Evolutionary conservation across 768 basidiomycete genomes (phyloP), one percentile per base, ranked within the genome.

Genomic region (Leccinum ochraceum): DNA sequence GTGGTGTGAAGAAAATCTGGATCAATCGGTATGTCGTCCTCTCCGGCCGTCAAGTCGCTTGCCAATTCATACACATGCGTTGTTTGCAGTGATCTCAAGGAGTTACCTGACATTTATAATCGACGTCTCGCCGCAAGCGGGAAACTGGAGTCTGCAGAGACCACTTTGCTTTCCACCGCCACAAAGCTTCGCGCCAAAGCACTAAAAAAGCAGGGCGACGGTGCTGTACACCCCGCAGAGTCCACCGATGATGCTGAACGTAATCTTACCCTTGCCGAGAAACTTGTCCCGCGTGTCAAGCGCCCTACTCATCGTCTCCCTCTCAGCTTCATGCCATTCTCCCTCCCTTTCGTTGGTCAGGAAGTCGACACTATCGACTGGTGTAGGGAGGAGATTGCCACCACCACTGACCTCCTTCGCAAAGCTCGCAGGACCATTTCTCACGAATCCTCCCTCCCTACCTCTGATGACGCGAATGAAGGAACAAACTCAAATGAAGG

Each of bases 361-460:
- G 90, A 96, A 73, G 95, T 98, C 16, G 97, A 98, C 76, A 85
- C 90, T 3, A 94, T 98, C 69, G 88, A 94, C 2, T 97, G 95
- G 94, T 86, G 87, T 20, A 80, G 91, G 32, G 77, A 81, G 20
- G 90, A 95, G 75, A 92, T 97, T 58, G 74, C 76, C 2, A 68
- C 77, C 1, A 85, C 86, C 58, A 84, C 80, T 17, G 69, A 69
- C 20, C 66, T 84, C 3, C 76, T 93, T 50, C 81, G 84, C 3
- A 78, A 80, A 60, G 85, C 79, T 24, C 78, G 85, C 14, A 69
- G 69, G 36, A 66, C 61, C 24, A 54, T 70, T 16, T 56, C 64
- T 37, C 54, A 63, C 1, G 58, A 76, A 58, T 56, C 69, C 6
- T 28, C 56, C 50, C 37, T 54, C 5, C 20, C 68, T 10, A 11